Evolutionary conservation across 768 basidiomycete genomes (phyloP).

Genomic region (Psilocybe azurescens): DNA sequence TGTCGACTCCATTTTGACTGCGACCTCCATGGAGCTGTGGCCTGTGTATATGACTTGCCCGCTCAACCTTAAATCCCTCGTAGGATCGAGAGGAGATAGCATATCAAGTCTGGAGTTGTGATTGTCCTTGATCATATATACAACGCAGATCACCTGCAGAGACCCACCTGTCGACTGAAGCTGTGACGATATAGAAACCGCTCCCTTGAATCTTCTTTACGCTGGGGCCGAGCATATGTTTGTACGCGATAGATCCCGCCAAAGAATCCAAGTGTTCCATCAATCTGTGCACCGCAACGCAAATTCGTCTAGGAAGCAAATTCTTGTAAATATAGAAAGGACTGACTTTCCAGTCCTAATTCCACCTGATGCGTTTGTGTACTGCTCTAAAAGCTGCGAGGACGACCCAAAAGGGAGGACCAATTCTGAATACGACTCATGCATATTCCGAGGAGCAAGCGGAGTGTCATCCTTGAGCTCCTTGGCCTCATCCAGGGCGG

Average conservation of each 20-base stretch:
- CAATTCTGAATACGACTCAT: constrained; percentile 74
- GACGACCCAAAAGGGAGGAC: constrained; percentile 67
- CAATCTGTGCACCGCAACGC: constrained; percentile 40
- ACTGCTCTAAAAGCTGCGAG: constrained; percentile 64
- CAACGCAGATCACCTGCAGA: not conserved
- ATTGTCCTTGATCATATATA: not conserved
- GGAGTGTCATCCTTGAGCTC: constrained; percentile 6
- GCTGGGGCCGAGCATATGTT: constrained; percentile 75
- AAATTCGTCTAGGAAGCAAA: too few relatives aligned
- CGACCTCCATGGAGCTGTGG: constrained; percentile 82
- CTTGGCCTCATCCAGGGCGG: constrained; percentile 1
- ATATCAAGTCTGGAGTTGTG: constrained; percentile 60
- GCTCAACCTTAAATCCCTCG: constrained; percentile 72
- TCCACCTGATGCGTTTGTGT: constrained; percentile 73
- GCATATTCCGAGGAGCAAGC: constrained; percentile 50
- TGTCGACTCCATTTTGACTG: constrained; percentile 80
- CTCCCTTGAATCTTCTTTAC: constrained; percentile 62
- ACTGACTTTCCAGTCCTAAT: constrained; percentile 70
- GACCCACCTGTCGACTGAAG: constrained; percentile 74
- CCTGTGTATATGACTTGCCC: constrained; percentile 86
- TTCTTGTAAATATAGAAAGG: not conserved
- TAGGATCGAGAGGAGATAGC: constrained; percentile 60
- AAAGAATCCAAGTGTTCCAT: constrained; percentile 86
- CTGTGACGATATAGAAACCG: constrained; percentile 85
- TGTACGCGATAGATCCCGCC: constrained; percentile 86